Percentiles rank a stretch among this genome's conserved stretches.
Evolutionary conservation across 2,329 filamentous ascomycete genomes (phyloP).

Genomic region (Cercospora nicotianae): DNA sequence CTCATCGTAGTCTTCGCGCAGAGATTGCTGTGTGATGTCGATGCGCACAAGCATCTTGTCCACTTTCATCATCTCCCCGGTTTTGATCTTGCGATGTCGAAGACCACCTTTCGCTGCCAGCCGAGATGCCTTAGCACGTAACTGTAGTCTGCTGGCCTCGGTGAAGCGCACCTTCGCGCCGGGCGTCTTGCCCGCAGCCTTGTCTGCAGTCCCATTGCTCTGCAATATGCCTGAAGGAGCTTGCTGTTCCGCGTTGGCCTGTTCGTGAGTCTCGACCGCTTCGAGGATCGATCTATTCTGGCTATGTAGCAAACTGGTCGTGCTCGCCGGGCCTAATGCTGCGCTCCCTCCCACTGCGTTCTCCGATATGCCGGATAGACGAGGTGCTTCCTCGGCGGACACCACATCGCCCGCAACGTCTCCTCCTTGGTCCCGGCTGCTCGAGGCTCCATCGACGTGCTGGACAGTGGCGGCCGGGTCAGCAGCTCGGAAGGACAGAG

Average conservation of each 20-base stretch:
- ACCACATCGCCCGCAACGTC: slow-evolving; percentile 7
- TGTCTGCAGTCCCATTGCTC: slow-evolving; percentile 15
- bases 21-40: slow-evolving; percentile 52
- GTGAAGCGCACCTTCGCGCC: slow-evolving; percentile 34
- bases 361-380: slow-evolving; percentile 12
- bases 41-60: slow-evolving; percentile 68
- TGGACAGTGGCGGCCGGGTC: slow-evolving; percentile 18
- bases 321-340: slow-evolving; percentile 28
- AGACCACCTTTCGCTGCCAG: slow-evolving; percentile 34
- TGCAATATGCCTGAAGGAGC: slow-evolving; percentile 17
- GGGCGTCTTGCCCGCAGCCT: slow-evolving; percentile 22
- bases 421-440: neutral
- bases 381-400: slow-evolving; percentile 4
- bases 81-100: slow-evolving; percentile 42
- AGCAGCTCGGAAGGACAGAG: slow-evolving; percentile 35
- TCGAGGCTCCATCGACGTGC: slow-evolving; percentile 4
- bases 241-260: slow-evolving; percentile 16
- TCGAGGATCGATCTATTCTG: slow-evolving; percentile 22
- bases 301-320: slow-evolving; percentile 33
- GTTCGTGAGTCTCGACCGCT: slow-evolving; percentile 14
- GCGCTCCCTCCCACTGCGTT: slow-evolving; percentile 8
- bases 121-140: slow-evolving; percentile 35
- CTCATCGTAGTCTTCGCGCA: slow-evolving; percentile 63
- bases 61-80: slow-evolving; percentile 66
- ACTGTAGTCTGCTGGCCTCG: slow-evolving; percentile 35